phyloP scores from a whole-genome alignment of 2,329 filamentous ascomycete species.

The Passalora sequoiae region DNA sequence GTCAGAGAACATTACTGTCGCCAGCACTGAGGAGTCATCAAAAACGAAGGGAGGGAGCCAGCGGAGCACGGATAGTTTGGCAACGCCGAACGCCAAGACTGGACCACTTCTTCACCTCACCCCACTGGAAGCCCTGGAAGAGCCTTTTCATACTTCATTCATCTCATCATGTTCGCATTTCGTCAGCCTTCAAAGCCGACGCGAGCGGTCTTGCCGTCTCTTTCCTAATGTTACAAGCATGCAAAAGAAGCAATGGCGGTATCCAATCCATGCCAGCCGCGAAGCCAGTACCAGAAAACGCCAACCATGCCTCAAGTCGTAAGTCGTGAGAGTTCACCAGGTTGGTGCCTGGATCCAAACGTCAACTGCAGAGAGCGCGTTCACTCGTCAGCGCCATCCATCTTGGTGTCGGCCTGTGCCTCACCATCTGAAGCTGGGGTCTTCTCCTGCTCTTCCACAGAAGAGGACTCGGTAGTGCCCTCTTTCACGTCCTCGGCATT shows the following conservation, averaged over 20 bases:
- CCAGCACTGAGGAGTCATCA: not conserved
- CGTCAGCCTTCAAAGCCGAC: no score
- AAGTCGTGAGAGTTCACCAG: not conserved
- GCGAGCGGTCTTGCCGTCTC: not conserved
- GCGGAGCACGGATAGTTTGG: not conserved
- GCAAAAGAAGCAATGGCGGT: constrained; percentile 3
- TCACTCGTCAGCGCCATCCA: constrained; percentile 5
- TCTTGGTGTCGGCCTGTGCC: constrained; percentile 1
- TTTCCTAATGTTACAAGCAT: not conserved
- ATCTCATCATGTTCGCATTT: not conserved
- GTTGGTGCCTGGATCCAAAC: not conserved
- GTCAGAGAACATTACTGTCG: not conserved
- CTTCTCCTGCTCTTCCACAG: constrained; percentile 16
- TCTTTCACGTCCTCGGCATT: constrained; percentile 2
- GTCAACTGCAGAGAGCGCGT: not conserved
- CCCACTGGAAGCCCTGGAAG: not conserved
- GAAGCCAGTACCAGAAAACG: no score
- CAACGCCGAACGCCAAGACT: not conserved
- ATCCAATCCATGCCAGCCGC: no score
- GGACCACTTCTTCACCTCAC: not conserved
- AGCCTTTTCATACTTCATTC: not conserved
- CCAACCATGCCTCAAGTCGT: not conserved
- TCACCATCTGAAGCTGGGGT: constrained; percentile 1
- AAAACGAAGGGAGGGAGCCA: not conserved
- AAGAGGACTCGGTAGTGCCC: not conserved